Evolutionary conservation across 2,329 filamentous ascomycete genomes (phyloP), one percentile per base, ranked within the genome.

Genomic region (Ceratocystis variospora): DNA sequence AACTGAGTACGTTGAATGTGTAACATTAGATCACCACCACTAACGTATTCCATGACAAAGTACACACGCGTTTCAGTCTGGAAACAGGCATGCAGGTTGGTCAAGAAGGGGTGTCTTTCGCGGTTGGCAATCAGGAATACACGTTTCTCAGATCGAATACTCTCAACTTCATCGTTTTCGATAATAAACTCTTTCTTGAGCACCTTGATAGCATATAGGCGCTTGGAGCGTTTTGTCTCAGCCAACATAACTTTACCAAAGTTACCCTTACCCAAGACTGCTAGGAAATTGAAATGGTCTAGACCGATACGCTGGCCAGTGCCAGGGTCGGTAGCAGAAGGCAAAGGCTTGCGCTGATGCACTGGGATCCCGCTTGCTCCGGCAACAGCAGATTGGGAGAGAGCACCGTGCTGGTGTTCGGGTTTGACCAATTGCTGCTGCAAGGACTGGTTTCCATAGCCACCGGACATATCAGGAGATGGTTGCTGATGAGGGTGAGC

Each of bases 131-230:
- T 88, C 74, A 99, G 76, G 79, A 97, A 96, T 17, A 99, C 95
- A 70, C 94, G 84, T 83, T 99, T 99, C 77, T 99, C 94, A 0
- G 94, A 99, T 70, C 93, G 86, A 53, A 91, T 96, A 76, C 93
- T 97, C 76, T 99, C 94, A 6, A 99, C 94, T 78, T 99, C 94
- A 73, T 99, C 94, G 70, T 99, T 96, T 75, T 99, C 95, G 69
- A 99, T 99, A 74, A 99, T 99, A 75, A 99, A 99, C 76, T 99
- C 94, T 79, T 99, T 99, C 83, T 99, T 99, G 71, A 99, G 79
- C 46, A 99, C 94, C 78, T 99, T 99, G 77, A 99, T 99, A 67
- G 94, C 94, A 75, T 97, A 99, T 6, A 99, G 81, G 75, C 93
- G 89, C 76, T 92, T 90, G 8, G 89, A 86, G 66, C 86, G 86